phyloP scores from a whole-genome alignment of 495 filamentous ascomycete genomes.

The Aspergillus egyptiacus region DNA sequence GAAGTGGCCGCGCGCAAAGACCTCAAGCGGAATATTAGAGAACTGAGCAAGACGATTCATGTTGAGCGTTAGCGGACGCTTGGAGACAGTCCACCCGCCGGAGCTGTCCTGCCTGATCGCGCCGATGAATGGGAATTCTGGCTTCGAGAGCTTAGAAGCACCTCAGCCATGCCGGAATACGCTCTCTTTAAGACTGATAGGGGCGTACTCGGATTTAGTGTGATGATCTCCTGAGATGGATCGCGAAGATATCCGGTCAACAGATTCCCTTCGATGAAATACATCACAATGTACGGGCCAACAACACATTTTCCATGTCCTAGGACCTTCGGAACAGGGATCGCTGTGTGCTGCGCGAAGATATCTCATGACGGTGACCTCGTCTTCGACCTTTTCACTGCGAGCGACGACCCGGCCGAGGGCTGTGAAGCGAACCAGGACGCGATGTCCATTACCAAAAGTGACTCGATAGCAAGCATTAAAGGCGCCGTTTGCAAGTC shows the following conservation, averaged over 20 bases:
- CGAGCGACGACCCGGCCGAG: slow-evolving; percentile 22
- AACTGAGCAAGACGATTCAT: slow-evolving; percentile 28
- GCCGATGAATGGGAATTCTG: slow-evolving; percentile 32
- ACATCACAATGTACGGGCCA: slow-evolving; percentile 45
- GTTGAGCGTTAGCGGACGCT: slow-evolving; percentile 28
- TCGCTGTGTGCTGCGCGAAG: slow-evolving; percentile 26
- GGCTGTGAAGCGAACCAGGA: slow-evolving; percentile 24
- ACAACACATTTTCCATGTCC: slow-evolving; percentile 24
- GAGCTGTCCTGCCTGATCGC: slow-evolving; percentile 22
- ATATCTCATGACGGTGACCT: slow-evolving; percentile 35
- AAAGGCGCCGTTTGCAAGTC: slow-evolving; percentile 22
- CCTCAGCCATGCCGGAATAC: slow-evolving; percentile 30
- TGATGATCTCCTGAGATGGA: no score
- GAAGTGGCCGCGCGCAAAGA: slow-evolving; percentile 17
- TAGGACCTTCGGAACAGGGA: slow-evolving; percentile 35
- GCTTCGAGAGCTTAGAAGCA: slow-evolving; percentile 34
- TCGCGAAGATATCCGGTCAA: slow-evolving; percentile 20
- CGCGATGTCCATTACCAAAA: slow-evolving; percentile 21
- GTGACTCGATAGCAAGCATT: slow-evolving; percentile 26
- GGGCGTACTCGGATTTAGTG: no score
- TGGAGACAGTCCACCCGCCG: slow-evolving; percentile 12
- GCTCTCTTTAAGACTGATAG: slow-evolving; percentile 26
- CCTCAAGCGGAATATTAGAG: slow-evolving; percentile 16
- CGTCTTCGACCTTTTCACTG: slow-evolving; percentile 33
- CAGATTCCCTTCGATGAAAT: slow-evolving; percentile 30